Conservation (phyloP, 345 rosid genomes). For the Eucalyptus sp. region DNA sequence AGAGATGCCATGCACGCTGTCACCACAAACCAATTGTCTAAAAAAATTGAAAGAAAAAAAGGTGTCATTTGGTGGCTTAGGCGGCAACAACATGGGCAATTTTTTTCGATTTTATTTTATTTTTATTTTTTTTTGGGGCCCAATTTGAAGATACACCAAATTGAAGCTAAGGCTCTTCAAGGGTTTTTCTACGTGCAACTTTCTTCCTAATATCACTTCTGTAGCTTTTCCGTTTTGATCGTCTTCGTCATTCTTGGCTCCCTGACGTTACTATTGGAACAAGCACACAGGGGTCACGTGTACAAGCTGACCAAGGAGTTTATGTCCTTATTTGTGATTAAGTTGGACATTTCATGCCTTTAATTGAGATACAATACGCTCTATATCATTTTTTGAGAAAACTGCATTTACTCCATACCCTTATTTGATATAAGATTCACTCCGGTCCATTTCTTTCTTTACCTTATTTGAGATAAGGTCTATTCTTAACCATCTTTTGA, state of each 20-base stretch:
- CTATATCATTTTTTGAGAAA: background rate
- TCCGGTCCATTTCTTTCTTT: background rate
- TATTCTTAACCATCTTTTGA: background rate
- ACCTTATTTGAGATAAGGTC: background rate
- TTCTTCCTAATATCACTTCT: background rate
- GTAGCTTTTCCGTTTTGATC: background rate
- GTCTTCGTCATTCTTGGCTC: background rate
- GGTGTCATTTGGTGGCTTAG: background rate
- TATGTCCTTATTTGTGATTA: background rate
- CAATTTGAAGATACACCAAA: background rate
- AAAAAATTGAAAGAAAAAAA: background rate
- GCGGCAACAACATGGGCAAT: background rate
- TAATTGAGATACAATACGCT: background rate
- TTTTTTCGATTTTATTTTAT: background rate
- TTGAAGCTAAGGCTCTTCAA: background rate
- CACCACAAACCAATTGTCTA: background rate
- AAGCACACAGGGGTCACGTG: rapidly evolving
- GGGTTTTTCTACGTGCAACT: background rate
- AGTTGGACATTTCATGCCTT: background rate
- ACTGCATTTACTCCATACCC: rapidly evolving
- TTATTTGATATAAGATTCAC: background rate
- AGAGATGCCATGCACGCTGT: background rate
- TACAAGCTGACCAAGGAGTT: rapidly evolving
- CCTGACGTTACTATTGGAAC: background rate
- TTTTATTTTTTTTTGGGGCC: background rate